phyloP scores from a whole-genome alignment of 495 filamentous ascomycete genomes.

The Daldinia vernicosa region DNA sequence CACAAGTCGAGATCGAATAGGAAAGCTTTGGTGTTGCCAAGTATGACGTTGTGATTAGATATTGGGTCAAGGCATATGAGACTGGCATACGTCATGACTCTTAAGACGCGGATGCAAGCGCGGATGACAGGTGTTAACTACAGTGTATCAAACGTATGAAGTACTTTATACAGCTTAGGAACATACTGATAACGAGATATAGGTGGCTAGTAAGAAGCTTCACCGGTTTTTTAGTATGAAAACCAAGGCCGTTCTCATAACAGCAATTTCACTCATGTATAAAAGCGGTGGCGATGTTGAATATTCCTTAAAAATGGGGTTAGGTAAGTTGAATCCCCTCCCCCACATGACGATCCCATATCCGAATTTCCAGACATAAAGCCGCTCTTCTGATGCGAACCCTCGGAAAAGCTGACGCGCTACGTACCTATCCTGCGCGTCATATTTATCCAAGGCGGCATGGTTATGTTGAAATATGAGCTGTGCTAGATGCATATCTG shows the following conservation, averaged over 20 bases:
- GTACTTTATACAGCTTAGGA: neutral
- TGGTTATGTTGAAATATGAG: constrained; percentile 1
- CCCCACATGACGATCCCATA: no score
- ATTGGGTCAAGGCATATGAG: neutral
- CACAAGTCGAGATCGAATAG: constrained; percentile 1
- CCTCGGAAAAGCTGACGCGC: constrained; percentile 49
- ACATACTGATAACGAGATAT: neutral
- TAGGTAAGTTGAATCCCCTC: no score
- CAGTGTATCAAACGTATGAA: no score
- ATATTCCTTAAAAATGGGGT: no score
- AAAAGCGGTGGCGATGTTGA: no score
- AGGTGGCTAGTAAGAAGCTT: neutral
- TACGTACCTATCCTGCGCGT: constrained; percentile 48
- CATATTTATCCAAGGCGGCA: constrained; percentile 35
- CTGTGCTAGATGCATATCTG: neutral
- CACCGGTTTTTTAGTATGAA: no score
- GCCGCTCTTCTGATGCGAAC: constrained; percentile 44
- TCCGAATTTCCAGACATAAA: no score
- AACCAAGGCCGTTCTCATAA: no score
- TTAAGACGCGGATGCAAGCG: neutral
- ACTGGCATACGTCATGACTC: constrained; percentile 36
- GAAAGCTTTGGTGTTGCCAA: neutral
- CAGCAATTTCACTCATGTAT: no score
- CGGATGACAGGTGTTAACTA: neutral
- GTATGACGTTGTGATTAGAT: constrained; percentile 36